Percentiles rank a stretch among this genome's conserved stretches.
Conservation (phyloP, 352 stramenopile species). For the Blastocystis sp. region DNA sequence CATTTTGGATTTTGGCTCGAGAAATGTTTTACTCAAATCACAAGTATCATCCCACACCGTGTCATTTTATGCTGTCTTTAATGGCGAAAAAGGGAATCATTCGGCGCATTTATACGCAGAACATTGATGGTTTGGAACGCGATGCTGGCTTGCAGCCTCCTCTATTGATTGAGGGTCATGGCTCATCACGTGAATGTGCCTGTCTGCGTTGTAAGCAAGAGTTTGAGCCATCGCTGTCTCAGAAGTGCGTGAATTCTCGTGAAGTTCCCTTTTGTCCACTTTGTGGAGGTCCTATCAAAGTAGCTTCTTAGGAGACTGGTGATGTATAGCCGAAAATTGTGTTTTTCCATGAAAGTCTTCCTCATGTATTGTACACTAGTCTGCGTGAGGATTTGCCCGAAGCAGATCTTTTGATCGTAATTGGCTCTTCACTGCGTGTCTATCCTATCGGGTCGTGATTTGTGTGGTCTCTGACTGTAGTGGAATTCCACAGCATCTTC, state of each 20-base stretch:
- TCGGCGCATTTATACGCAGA: constrained; percentile 87
- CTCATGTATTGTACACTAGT: constrained; percentile 73
- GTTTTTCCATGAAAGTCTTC: constrained; percentile 91
- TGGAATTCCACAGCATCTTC: constrained; percentile 68
- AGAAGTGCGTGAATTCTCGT: background rate
- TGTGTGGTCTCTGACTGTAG: background rate
- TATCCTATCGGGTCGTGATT: constrained; percentile 80
- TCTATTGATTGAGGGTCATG: background rate
- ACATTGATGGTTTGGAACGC: constrained; percentile 82
- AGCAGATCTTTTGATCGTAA: constrained; percentile 89
- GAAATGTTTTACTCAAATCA: constrained; percentile 63
- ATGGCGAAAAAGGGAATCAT: constrained; percentile 82
- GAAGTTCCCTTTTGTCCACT: constrained; percentile 58
- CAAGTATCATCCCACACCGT: constrained; percentile 77
- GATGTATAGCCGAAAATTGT: constrained; percentile 78
- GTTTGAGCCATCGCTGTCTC: background rate
- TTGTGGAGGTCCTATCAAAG: constrained; percentile 85
- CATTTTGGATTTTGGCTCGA: constrained; percentile 30
- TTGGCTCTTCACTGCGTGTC: constrained; percentile 93
- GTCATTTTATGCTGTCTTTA: constrained; percentile 85
- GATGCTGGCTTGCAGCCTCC: background rate
- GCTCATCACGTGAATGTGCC: constrained; percentile 66
- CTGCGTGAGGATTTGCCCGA: constrained; percentile 72
- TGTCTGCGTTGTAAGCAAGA: constrained; percentile 76
- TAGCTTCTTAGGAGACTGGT: too few relatives aligned